A percentile compares a stretch with the other conserved stretches of the same genome.
These are phyloP conservation scores for Aegilops bicornis DNA, from an alignment of 176 grass and related monocot species.

Conservation along the genomic window DNA sequence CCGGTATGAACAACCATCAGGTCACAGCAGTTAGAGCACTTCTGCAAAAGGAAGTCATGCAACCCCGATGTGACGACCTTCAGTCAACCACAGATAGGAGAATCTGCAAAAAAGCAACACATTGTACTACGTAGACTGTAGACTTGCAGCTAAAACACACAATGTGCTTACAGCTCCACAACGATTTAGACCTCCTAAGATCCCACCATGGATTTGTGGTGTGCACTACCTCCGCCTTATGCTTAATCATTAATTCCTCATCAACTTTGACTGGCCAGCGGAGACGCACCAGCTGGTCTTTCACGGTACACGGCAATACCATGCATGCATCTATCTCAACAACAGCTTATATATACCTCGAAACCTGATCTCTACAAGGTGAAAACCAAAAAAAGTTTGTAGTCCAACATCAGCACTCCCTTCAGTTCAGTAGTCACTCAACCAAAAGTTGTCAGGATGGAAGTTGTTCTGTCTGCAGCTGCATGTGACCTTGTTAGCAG, in stretches of 20 bases:
- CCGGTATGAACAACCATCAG: neutral
- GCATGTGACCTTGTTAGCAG: slow-evolving; percentile 1
- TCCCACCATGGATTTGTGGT: neutral
- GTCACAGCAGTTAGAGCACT: neutral
- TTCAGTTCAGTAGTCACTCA: neutral
- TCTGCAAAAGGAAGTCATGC: neutral
- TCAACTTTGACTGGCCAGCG: neutral
- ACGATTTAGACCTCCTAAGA: neutral
- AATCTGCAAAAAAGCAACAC: neutral
- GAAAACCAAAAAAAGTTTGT: neutral
- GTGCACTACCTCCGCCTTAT: neutral
- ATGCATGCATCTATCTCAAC: neutral
- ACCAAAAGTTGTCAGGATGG: neutral
- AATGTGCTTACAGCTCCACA: neutral
- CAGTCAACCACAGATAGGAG: neutral
- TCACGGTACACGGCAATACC: neutral
- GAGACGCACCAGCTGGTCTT: neutral
- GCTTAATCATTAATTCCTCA: neutral
- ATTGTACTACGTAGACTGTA: neutral
- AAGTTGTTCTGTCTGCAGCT: neutral
- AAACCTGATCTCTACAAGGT: neutral
- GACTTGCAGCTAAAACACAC: neutral
- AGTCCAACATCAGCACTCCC: neutral
- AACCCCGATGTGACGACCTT: neutral
- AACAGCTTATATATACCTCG: neutral